Evolutionary conservation across 108 stramenopile genomes (phyloP).

Genomic region (Nannochloropsis salina): DNA sequence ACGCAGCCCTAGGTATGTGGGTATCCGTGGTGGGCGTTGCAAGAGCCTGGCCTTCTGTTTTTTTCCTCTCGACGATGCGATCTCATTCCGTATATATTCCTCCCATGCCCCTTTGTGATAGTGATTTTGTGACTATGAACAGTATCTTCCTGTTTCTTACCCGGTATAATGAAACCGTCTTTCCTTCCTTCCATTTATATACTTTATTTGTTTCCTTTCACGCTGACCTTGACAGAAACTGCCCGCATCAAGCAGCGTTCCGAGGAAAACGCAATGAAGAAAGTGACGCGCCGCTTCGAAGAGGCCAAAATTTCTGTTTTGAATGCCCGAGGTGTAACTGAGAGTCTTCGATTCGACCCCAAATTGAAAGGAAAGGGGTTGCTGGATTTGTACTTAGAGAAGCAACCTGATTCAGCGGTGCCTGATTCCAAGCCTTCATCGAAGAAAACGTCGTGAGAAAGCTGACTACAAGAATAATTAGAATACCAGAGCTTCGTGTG

Average conservation of each 20-base stretch:
- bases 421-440: slow-evolving; percentile 21
- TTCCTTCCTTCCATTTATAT: neutral
- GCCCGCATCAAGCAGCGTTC: slow-evolving; percentile 25
- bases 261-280: slow-evolving; percentile 38
- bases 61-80: neutral
- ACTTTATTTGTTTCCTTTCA: neutral
- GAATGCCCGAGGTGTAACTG: slow-evolving; percentile 35
- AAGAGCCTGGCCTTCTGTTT: neutral
- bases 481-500: no score
- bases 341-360: slow-evolving; percentile 46
- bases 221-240: neutral
- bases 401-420: slow-evolving; percentile 31
- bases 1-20: slow-evolving; percentile 14
- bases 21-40: neutral
- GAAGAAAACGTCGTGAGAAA: no score
- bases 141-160: no score
- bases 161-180: neutral
- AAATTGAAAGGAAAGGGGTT: slow-evolving; percentile 47
- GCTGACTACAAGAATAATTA: no score
- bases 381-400: slow-evolving; percentile 31
- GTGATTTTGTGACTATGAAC: no score
- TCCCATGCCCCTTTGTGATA: no score
- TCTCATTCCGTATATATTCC: no score
- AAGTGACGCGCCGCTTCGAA: slow-evolving; percentile 44
- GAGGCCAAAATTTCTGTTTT: slow-evolving; percentile 35